Evolutionary conservation across 805 yeast genomes (phyloP).

Genomic region (Brettanomyces custersianus): DNA sequence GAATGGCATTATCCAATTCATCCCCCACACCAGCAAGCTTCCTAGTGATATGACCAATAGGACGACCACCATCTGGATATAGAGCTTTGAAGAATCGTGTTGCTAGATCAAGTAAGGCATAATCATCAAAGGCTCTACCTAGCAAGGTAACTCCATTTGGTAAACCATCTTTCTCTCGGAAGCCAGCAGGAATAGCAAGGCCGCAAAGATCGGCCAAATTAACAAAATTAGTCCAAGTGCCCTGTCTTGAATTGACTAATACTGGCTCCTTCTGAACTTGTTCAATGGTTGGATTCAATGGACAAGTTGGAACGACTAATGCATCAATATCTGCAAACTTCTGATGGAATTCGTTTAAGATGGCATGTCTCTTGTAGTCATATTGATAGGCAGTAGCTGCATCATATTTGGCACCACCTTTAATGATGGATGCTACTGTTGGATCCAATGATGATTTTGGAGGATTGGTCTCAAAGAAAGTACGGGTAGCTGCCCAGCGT

Average conservation of each 20-base stretch:
- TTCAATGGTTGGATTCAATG: conserved; percentile 76
- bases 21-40: conserved; percentile 28
- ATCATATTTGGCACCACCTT: conserved; percentile 64
- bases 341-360: conserved; percentile 54
- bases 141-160: conserved; percentile 88
- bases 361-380: conserved; percentile 81
- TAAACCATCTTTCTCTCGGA: conserved; percentile 66
- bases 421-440: conserved; percentile 67
- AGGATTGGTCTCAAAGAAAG: conserved; percentile 62
- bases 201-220: conserved; percentile 92
- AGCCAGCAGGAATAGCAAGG: conserved; percentile 84
- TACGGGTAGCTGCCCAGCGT: conserved; percentile 75
- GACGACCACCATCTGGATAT: conserved; percentile 38
- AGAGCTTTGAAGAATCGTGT: conserved; percentile 49
- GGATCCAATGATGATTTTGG: conserved; percentile 72
- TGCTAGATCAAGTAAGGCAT: conserved; percentile 81
- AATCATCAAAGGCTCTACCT: conserved; percentile 77
- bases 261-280: conserved; percentile 74
- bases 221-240: conserved; percentile 97
- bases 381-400: conserved; percentile 80
- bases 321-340: conserved; percentile 59
- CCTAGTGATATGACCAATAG: conserved; percentile 36
- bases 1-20: conserved; percentile 36
- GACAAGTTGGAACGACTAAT: conserved; percentile 87
- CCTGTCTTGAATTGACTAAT: conserved; percentile 78